A percentile compares a stretch with the other conserved stretches of the same genome.
These are phyloP conservation scores for Marasmius tenuissimus DNA, from an alignment of 1,284 basidiomycete genomes.

Conservation along the genomic window DNA sequence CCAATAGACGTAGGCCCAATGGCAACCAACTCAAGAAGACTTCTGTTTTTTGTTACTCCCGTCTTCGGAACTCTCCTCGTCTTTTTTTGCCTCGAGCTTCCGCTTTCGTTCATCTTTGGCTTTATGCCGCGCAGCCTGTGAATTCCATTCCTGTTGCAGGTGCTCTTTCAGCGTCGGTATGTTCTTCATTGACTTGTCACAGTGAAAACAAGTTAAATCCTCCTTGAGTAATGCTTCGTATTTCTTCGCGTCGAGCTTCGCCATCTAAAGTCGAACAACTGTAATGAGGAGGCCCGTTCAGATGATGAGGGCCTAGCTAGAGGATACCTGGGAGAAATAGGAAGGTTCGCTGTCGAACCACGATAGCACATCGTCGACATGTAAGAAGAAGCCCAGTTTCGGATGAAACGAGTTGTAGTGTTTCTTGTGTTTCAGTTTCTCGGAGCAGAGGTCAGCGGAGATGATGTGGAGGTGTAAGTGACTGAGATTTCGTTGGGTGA, in stretches of 20 bases:
- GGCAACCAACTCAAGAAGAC: background rate
- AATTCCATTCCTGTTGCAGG: slow-evolving; percentile 63
- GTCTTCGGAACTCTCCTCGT: background rate
- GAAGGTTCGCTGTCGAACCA: slow-evolving; percentile 70
- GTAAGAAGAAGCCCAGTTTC: slow-evolving; percentile 82
- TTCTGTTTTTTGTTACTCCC: background rate
- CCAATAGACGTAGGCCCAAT: too few species aligned
- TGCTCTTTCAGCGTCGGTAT: slow-evolving; percentile 80
- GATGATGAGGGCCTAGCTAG: background rate
- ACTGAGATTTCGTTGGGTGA: slow-evolving; percentile 36
- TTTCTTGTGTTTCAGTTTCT: slow-evolving; percentile 84
- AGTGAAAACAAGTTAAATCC: slow-evolving; percentile 69
- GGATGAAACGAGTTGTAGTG: slow-evolving; percentile 97
- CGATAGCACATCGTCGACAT: slow-evolving; percentile 69
- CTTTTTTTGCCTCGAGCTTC: slow-evolving; percentile 26
- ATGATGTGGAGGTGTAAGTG: slow-evolving; percentile 89
- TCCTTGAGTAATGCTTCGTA: slow-evolving; percentile 73
- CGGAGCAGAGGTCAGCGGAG: slow-evolving; percentile 78
- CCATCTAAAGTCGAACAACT: slow-evolving; percentile 36
- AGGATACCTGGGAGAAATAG: slow-evolving; percentile 48
- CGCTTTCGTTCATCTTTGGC: slow-evolving; percentile 34
- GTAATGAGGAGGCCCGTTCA: background rate
- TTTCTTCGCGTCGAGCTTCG: slow-evolving; percentile 43
- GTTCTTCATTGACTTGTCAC: slow-evolving; percentile 59
- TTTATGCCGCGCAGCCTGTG: slow-evolving; percentile 37